Evolutionary conservation across 768 basidiomycete genomes (phyloP).

Genomic region (Xerocomus brunneocitrinus): DNA sequence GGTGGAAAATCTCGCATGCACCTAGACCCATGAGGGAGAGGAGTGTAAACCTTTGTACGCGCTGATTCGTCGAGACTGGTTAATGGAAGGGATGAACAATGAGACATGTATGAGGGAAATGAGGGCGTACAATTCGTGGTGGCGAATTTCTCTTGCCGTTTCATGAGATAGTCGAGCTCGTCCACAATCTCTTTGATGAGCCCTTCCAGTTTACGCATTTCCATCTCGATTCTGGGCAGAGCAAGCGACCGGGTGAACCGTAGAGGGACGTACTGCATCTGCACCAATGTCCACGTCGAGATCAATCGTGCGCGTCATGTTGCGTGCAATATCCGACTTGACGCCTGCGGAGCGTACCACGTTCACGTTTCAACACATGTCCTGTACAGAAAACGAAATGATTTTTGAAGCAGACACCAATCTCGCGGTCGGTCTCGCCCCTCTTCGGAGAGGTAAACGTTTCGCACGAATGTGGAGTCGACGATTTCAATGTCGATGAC

Average conservation of each 20-base stretch:
- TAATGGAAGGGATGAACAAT: background rate
- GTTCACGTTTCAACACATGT: background rate
- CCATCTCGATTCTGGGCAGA: conserved; percentile 89
- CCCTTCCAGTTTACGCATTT: conserved; percentile 97
- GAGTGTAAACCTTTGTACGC: conserved; percentile 90
- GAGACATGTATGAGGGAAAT: background rate
- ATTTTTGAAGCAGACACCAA: conserved; percentile 95
- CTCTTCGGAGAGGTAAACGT: conserved; percentile 87
- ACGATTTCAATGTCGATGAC: conserved; percentile 86
- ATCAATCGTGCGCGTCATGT: conserved; percentile 70
- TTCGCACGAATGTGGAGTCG: conserved; percentile 78
- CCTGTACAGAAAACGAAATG: conserved; percentile 16
- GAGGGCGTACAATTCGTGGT: conserved; percentile 77
- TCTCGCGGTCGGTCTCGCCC: conserved; percentile 92
- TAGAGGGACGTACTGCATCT: conserved; percentile 68
- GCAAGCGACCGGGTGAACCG: background rate
- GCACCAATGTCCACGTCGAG: conserved; percentile 97
- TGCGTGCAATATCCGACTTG: conserved; percentile 41
- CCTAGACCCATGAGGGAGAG: conserved; percentile 74
- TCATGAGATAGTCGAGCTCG: conserved; percentile 87
- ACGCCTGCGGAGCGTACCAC: conserved; percentile 33
- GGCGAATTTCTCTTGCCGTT: conserved; percentile 84
- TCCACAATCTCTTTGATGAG: conserved; percentile 92
- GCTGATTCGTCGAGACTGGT: conserved; percentile 83
- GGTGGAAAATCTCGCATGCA: conserved; percentile 91